A percentile compares a stretch with the other conserved stretches of the same genome.
phyloP scores from a whole-genome alignment of 2,329 filamentous ascomycete genomes.

The Zymoseptoria tritici region DNA sequence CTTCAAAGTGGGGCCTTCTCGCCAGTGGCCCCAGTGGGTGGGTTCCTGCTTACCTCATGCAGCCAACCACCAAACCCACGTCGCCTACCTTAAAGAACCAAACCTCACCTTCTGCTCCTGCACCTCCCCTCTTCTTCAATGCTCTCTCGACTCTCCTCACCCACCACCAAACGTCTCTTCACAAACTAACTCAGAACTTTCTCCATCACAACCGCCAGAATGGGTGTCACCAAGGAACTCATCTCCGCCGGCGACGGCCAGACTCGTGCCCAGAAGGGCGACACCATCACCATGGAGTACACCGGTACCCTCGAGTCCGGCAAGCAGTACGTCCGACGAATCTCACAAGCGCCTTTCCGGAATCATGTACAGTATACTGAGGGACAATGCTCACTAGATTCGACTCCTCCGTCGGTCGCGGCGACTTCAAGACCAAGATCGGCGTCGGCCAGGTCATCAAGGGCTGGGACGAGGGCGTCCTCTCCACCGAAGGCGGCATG shows the following conservation, averaged over 20 bases:
- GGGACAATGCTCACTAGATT: constrained; percentile 54
- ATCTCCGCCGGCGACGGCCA: constrained; percentile 54
- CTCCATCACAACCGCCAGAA: constrained; percentile 19
- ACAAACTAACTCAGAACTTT: not conserved
- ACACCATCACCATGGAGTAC: constrained; percentile 82
- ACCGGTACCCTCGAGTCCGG: constrained; percentile 79
- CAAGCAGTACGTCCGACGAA: constrained; percentile 51
- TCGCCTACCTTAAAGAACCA: not conserved
- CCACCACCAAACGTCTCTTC: not conserved
- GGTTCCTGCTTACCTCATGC: not conserved
- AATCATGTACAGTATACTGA: not conserved
- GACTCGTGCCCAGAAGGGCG: constrained; percentile 54
- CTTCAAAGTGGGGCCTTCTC: not conserved
- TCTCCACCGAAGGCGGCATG: constrained; percentile 54
- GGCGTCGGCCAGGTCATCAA: constrained; percentile 79
- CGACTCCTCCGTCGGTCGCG: constrained; percentile 73
- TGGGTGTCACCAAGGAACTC: constrained; percentile 61
- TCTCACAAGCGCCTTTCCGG: not conserved
- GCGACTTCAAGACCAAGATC: constrained; percentile 69
- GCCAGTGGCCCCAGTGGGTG: not conserved
- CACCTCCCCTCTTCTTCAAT: not conserved
- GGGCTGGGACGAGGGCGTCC: constrained; percentile 65
- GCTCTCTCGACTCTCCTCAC: not conserved
- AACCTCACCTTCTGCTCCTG: not conserved
- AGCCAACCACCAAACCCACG: not conserved